Percentiles rank a stretch among this genome's conserved stretches.
Evolutionary conservation across 1,139 yeast genomes (phyloP).

Genomic region (Yamadazyma sp.): DNA sequence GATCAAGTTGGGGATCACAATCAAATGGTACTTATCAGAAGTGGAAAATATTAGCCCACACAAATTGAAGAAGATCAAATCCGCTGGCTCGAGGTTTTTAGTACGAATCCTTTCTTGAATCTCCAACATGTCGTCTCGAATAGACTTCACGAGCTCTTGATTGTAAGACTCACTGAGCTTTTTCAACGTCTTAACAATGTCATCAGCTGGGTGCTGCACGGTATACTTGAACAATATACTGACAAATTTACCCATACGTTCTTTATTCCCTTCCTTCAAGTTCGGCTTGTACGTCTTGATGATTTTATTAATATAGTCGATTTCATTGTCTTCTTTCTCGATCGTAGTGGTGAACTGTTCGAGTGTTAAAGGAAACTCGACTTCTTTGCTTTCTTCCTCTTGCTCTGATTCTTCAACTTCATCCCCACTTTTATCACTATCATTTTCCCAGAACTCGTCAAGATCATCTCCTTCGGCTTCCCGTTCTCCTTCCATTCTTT

Average conservation of each 20-base stretch:
- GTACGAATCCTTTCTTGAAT: conserved; percentile 50
- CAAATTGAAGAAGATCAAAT: conserved; percentile 65
- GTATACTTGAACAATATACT: conserved; percentile 66
- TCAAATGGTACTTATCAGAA: conserved; percentile 92
- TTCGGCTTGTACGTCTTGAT: conserved; percentile 70
- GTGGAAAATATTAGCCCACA: conserved; percentile 84
- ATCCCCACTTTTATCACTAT: conserved; percentile 33
- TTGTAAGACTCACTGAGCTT: conserved; percentile 66
- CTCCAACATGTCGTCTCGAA: conserved; percentile 33
- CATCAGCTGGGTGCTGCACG: conserved; percentile 21
- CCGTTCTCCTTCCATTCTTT: conserved; percentile 82
- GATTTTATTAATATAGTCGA: conserved; percentile 53
- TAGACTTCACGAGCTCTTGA: conserved; percentile 54
- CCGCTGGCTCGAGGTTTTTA: conserved; percentile 41
- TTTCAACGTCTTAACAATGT: conserved; percentile 49
- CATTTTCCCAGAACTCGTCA: conserved; percentile 62
- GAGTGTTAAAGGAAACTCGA: conserved; percentile 49
- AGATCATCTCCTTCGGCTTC: conserved; percentile 70
- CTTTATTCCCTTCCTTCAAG: conserved; percentile 79
- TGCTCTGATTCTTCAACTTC: conserved; percentile 26
- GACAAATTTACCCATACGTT: conserved; percentile 64
- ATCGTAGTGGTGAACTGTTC: conserved; percentile 47
- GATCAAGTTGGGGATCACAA: conserved; percentile 80
- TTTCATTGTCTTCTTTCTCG: conserved; percentile 30
- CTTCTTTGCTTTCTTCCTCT: conserved; percentile 22